A percentile compares a stretch with the other conserved stretches of the same genome.
phyloP scores from a whole-genome alignment of 768 basidiomycete species.

The Gelatoporia subvermispora region DNA sequence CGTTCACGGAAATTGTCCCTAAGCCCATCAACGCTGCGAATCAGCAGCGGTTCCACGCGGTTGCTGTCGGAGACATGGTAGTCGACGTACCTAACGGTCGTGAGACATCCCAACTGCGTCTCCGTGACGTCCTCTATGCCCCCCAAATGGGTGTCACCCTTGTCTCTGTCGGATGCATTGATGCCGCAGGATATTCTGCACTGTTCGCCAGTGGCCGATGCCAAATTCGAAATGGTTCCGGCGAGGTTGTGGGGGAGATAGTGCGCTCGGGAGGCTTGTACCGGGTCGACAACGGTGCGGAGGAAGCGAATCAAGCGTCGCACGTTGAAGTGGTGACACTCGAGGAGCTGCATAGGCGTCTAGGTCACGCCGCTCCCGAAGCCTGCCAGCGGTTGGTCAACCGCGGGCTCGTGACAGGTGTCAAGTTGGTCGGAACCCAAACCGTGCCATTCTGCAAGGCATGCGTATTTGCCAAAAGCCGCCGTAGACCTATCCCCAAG shows the following conservation, averaged over 20 bases:
- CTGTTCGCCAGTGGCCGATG: constrained; percentile 10
- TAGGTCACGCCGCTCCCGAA: constrained; percentile 30
- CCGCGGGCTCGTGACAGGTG: constrained; percentile 27
- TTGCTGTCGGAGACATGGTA: constrained; percentile 14
- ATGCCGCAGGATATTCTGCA: no score
- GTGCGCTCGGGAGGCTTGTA: constrained; percentile 18
- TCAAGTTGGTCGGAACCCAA: constrained; percentile 16
- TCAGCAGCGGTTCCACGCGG: constrained; percentile 16
- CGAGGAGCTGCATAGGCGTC: constrained; percentile 24
- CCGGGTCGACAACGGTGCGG: background rate
- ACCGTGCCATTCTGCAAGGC: constrained; percentile 33
- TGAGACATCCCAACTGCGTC: background rate
- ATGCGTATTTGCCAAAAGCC: constrained; percentile 39
- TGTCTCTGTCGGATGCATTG: no score
- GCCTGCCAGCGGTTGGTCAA: constrained; percentile 20
- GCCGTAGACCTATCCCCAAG: constrained; percentile 24
- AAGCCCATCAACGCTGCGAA: constrained; percentile 23
- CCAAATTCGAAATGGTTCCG: constrained; percentile 1
- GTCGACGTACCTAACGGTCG: constrained; percentile 17
- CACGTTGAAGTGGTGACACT: background rate
- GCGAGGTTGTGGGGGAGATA: constrained; percentile 11
- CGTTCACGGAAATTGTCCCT: constrained; percentile 10
- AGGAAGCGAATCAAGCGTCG: background rate
- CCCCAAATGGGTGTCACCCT: no score
- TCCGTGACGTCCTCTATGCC: no score